phyloP scores from a whole-genome alignment of 2,329 filamentous ascomycete species.

The Phoma herbarum region DNA sequence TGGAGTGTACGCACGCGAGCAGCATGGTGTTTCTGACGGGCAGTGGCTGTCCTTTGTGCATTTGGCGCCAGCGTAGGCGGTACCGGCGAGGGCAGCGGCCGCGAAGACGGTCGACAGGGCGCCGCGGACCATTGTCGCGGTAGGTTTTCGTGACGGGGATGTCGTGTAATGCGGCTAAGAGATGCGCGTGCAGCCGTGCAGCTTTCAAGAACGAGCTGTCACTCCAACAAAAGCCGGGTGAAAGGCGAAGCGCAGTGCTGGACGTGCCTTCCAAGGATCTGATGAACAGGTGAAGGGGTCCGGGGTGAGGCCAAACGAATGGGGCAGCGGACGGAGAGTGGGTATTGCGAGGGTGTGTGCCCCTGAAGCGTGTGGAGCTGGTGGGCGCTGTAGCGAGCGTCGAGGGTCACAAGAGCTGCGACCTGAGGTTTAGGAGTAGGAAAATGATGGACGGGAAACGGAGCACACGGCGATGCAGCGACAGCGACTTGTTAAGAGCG shows the following conservation, averaged over 20 bases:
- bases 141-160: constrained; percentile 28
- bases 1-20: constrained; percentile 48
- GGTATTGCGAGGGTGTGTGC: constrained; percentile 11
- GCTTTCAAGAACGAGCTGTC: constrained; percentile 34
- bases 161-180: constrained; percentile 45
- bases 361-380: constrained; percentile 18
- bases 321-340: constrained; percentile 7
- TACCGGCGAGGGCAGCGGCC: constrained; percentile 37
- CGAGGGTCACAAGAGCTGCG: constrained; percentile 12
- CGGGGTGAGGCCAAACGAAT: constrained; percentile 15
- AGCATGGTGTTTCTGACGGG: constrained; percentile 64
- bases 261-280: constrained; percentile 10
- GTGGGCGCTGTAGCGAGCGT: constrained; percentile 16
- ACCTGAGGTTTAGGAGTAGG: constrained; percentile 7
- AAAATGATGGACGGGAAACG: constrained; percentile 15
- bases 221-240: constrained; percentile 5
- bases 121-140: constrained; percentile 42
- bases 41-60: constrained; percentile 66
- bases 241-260: not conserved
- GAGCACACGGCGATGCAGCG: constrained; percentile 18
- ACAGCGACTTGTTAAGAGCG: constrained; percentile 10
- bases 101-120: constrained; percentile 41
- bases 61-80: constrained; percentile 47
- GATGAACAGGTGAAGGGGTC: constrained; percentile 3
- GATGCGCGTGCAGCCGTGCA: constrained; percentile 26